phyloP scores from a whole-genome alignment of 371 early-diverging fungal species.

The Mucor irregularis region DNA sequence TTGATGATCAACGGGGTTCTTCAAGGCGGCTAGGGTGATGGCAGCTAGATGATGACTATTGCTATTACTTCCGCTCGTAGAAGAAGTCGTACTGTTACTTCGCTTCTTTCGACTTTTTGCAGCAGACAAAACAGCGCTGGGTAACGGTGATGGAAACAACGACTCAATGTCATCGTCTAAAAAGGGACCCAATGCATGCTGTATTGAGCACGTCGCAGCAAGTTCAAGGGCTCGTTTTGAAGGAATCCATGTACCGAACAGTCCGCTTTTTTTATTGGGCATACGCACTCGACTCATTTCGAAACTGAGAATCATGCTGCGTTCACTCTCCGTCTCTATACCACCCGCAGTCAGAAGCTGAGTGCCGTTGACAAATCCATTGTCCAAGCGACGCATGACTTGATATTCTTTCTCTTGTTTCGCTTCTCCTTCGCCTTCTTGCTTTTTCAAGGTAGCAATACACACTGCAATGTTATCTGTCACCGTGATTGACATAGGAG shows the following conservation, averaged over 20 bases:
- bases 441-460: constrained; percentile 62
- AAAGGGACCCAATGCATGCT: constrained; percentile 75
- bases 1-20: constrained; percentile 8
- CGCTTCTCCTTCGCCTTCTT: constrained; percentile 14
- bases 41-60: constrained; percentile 20
- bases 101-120: too few relatives aligned
- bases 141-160: constrained; percentile 75
- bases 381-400: constrained; percentile 78
- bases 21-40: constrained; percentile 20
- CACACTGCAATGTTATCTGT: constrained; percentile 75
- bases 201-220: constrained; percentile 81
- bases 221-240: constrained; percentile 82
- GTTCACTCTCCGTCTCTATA: constrained; percentile 81
- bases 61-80: constrained; percentile 29
- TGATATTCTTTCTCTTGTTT: constrained; percentile 51
- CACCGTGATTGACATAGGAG: constrained; percentile 71
- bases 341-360: constrained; percentile 83
- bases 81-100: too few relatives aligned
- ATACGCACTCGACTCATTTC: constrained; percentile 81
- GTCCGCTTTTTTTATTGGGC: constrained; percentile 65
- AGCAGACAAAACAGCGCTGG: too few relatives aligned
- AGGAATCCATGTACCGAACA: constrained; percentile 93
- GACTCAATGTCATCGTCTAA: constrained; percentile 71
- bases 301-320: constrained; percentile 84
- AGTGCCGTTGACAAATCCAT: constrained; percentile 84